These are phyloP conservation scores for Canariomyces notabilis DNA, from an alignment of 2,329 filamentous ascomycete species.

Conservation along the genomic window DNA sequence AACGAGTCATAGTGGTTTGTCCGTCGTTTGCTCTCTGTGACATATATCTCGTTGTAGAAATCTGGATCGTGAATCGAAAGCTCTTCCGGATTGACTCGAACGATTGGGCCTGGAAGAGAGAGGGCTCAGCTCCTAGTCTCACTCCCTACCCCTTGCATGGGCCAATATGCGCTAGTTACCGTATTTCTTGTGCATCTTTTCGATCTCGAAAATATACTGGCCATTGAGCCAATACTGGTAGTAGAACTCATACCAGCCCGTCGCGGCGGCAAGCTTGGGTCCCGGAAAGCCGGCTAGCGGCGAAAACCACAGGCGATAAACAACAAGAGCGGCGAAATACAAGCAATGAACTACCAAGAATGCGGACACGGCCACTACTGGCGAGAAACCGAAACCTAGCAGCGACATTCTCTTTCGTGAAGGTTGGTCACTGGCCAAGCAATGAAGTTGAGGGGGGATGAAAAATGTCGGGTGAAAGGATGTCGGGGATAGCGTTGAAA, in stretches of 20 bases:
- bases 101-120: constrained; percentile 27
- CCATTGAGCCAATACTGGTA: constrained; percentile 66
- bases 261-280: constrained; percentile 56
- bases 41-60: constrained; percentile 28
- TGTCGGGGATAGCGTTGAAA: no score
- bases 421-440: no score
- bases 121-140: no score
- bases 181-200: constrained; percentile 64
- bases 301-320: constrained; percentile 58
- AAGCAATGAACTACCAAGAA: no score
- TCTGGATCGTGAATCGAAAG: constrained; percentile 29
- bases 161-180: constrained; percentile 37
- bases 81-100: constrained; percentile 30
- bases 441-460: no score
- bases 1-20: constrained; percentile 9
- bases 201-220: constrained; percentile 62
- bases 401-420: no score
- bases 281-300: constrained; percentile 60
- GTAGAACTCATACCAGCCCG: constrained; percentile 60
- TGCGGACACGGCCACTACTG: no score
- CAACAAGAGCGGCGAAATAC: no score
- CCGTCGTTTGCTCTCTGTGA: constrained; percentile 6
- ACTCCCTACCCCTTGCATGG: no score
- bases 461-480: no score
- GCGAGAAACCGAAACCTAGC: no score